phyloP scores from a whole-genome alignment of 2,329 filamentous ascomycete species.

The Claviceps arundinis region DNA sequence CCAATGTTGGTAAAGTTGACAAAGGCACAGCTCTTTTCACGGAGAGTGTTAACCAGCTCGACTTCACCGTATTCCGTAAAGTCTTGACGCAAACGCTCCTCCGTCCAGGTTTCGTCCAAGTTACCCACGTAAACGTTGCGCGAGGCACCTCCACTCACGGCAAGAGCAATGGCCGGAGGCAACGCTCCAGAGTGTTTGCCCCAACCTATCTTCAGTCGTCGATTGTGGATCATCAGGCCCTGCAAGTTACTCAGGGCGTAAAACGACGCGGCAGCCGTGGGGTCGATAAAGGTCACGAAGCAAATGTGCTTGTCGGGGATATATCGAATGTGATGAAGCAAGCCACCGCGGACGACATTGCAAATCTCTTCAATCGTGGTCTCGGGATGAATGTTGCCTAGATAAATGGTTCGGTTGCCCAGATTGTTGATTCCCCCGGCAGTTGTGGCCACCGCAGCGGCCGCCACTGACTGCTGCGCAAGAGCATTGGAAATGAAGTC shows the following conservation, averaged over 20 bases:
- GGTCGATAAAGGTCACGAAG: slow-evolving; percentile 98
- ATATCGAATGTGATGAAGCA: slow-evolving; percentile 96
- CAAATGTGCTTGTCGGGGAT: slow-evolving; percentile 99
- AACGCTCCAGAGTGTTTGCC: slow-evolving; percentile 96
- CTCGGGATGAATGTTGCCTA: slow-evolving; percentile 97
- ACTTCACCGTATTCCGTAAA: slow-evolving; percentile 98
- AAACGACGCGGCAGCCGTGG: slow-evolving; percentile 93
- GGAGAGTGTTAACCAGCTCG: slow-evolving; percentile 87
- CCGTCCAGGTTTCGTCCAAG: slow-evolving; percentile 91
- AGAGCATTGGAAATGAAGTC: slow-evolving; percentile 93
- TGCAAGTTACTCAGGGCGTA: slow-evolving; percentile 96
- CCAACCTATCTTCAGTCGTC: slow-evolving; percentile 96
- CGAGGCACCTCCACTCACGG: slow-evolving; percentile 93
- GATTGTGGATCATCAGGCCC: slow-evolving; percentile 97
- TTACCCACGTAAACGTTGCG: slow-evolving; percentile 98
- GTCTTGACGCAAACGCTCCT: slow-evolving; percentile 89
- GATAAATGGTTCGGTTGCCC: slow-evolving; percentile 92
- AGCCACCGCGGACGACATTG: slow-evolving; percentile 90
- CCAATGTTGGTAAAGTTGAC: slow-evolving; percentile 99
- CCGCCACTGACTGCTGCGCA: slow-evolving; percentile 93
- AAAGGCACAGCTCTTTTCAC: slow-evolving; percentile 98
- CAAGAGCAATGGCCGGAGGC: slow-evolving; percentile 87
- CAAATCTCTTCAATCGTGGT: slow-evolving; percentile 99
- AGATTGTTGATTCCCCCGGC: slow-evolving; percentile 95
- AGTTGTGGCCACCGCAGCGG: slow-evolving; percentile 89